Conservation (phyloP, 176 grass and related monocot genomes). For the Elymus sibiricus region DNA sequence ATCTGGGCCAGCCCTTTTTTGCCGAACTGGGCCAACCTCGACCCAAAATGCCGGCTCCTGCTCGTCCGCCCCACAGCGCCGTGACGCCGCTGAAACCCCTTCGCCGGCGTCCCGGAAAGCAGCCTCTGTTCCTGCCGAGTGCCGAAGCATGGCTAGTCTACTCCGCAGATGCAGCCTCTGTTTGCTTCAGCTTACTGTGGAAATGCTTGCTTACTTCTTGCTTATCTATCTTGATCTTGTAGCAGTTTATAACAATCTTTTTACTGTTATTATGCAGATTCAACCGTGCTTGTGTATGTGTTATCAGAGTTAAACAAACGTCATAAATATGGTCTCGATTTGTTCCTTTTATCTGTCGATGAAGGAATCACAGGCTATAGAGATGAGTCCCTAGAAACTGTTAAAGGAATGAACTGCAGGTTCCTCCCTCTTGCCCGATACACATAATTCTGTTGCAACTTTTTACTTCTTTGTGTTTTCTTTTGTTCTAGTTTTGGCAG, state of each 20-base stretch:
- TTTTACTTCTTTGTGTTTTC: neutral
- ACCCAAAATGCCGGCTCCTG: neutral
- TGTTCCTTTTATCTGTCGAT: slow-evolving; percentile 92
- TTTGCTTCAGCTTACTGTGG: neutral
- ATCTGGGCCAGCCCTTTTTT: neutral
- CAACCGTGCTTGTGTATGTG: slow-evolving; percentile 86
- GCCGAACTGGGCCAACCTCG: neutral
- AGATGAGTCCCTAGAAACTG: slow-evolving; percentile 93
- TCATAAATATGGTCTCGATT: slow-evolving; percentile 78
- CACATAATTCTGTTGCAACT: slow-evolving; percentile 9
- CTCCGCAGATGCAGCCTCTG: too few species aligned
- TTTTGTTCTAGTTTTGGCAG: neutral
- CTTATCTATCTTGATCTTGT: slow-evolving; percentile 10
- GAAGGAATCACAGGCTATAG: slow-evolving; percentile 94
- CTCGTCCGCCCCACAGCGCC: neutral
- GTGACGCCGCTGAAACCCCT: neutral
- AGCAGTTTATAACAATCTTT: neutral
- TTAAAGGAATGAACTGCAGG: slow-evolving; percentile 98
- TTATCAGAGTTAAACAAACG: slow-evolving; percentile 72
- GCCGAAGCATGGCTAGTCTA: neutral
- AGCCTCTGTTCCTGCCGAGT: neutral
- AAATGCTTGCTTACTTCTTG: slow-evolving; percentile 9
- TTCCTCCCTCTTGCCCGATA: neutral
- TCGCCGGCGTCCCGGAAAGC: neutral
- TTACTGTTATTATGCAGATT: slow-evolving; percentile 67